Percentiles rank a stretch among this genome's conserved stretches.
Evolutionary conservation across 192 early-diverging fungal species (phyloP).

Genomic region (Dispira parvispora): DNA sequence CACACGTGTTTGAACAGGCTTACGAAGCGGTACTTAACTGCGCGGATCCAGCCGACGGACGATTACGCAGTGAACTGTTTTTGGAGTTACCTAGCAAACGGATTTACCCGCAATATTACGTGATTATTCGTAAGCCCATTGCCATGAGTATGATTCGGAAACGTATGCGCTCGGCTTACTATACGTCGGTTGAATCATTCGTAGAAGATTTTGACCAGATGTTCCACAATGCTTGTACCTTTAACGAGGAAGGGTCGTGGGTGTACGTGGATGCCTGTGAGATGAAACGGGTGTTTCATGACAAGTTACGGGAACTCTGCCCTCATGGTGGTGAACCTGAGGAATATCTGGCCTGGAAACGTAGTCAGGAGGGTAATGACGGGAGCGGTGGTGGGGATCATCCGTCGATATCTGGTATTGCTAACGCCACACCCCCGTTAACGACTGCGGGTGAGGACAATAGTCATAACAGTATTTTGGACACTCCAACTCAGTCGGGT

Average conservation of each 20-base stretch:
- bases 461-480: too few species aligned
- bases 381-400: too few species aligned
- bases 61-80: constrained; percentile 62
- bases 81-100: constrained; percentile 45
- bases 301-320: constrained; percentile 19
- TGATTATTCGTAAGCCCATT: constrained; percentile 73
- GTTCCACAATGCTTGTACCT: constrained; percentile 84
- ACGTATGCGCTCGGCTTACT: constrained; percentile 51
- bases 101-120: constrained; percentile 81
- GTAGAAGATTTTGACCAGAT: constrained; percentile 69
- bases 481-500: too few species aligned
- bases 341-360: constrained; percentile 4
- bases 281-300: constrained; percentile 30
- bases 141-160: constrained; percentile 76
- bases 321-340: not conserved
- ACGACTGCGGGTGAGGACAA: too few species aligned
- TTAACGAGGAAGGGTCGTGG: constrained; percentile 78
- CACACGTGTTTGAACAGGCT: constrained; percentile 30
- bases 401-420: too few species aligned
- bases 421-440: too few species aligned
- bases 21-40: constrained; percentile 46
- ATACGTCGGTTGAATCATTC: constrained; percentile 47
- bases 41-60: constrained; percentile 18
- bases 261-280: constrained; percentile 75
- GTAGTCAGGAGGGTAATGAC: not conserved